Percentiles rank a stretch among this genome's conserved stretches.
These are phyloP conservation scores for Abrus precatorius DNA, from an alignment of 306 rosid genomes.

Conservation along the genomic window DNA sequence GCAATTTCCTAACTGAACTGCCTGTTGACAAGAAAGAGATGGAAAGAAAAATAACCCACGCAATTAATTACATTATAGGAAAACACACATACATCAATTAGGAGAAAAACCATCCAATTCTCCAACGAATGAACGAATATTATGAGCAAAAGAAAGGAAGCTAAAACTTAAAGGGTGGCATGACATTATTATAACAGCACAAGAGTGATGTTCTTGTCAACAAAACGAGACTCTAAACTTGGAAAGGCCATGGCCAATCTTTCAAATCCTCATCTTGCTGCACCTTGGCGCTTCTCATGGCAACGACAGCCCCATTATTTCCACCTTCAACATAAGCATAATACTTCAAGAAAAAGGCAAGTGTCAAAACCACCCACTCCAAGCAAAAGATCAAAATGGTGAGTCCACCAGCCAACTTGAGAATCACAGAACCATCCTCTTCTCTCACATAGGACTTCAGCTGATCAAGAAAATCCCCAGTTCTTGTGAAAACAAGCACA, in stretches of 20 bases:
- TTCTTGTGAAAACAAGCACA: conserved; percentile 74
- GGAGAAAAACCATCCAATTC: conserved; percentile 45
- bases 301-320: conserved; percentile 13
- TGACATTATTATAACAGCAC: background rate
- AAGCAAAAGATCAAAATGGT: conserved; percentile 75
- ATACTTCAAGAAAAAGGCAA: conserved; percentile 85
- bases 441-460: conserved; percentile 82
- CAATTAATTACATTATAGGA: background rate
- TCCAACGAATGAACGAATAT: conserved; percentile 42
- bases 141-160: background rate
- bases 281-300: conserved; percentile 73
- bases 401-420: conserved; percentile 84
- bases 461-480: conserved; percentile 69
- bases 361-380: conserved; percentile 87
- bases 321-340: conserved; percentile 70
- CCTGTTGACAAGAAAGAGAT: background rate
- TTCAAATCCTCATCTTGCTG: conserved; percentile 82
- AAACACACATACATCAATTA: background rate
- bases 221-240: conserved; percentile 51
- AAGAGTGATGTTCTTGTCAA: background rate
- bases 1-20: background rate
- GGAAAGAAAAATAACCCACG: background rate
- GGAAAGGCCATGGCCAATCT: conserved; percentile 97
- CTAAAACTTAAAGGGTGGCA: background rate
- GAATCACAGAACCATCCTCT: conserved; percentile 78